A percentile compares a stretch with the other conserved stretches of the same genome.
phyloP scores from a whole-genome alignment of 768 basidiomycete species.

The Pholiota molesta region DNA sequence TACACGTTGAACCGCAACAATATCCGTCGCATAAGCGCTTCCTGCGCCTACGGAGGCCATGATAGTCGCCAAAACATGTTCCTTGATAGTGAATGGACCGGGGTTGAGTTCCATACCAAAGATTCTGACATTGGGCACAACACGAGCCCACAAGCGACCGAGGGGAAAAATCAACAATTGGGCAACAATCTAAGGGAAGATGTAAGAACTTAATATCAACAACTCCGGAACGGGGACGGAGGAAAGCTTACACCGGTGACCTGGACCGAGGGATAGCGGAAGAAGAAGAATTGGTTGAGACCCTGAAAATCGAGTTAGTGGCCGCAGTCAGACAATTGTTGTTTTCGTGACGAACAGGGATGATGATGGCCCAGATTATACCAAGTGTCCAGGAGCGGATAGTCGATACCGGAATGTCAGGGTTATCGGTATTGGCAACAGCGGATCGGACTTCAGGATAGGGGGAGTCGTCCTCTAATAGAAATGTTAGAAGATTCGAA shows the following conservation, averaged over 20 bases:
- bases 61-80: slow-evolving; percentile 67
- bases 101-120: slow-evolving; percentile 60
- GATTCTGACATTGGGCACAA: slow-evolving; percentile 54
- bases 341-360: slow-evolving; percentile 39
- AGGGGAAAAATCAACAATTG: slow-evolving; percentile 72
- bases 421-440: slow-evolving; percentile 74
- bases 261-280: slow-evolving; percentile 70
- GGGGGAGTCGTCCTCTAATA: slow-evolving; percentile 64
- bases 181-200: slow-evolving; percentile 53
- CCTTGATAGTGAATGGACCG: slow-evolving; percentile 77
- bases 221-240: neutral
- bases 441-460: slow-evolving; percentile 75
- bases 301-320: slow-evolving; percentile 32
- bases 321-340: neutral
- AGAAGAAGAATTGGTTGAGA: slow-evolving; percentile 78
- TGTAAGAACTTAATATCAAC: neutral
- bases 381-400: slow-evolving; percentile 77
- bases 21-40: slow-evolving; percentile 76
- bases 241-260: slow-evolving; percentile 46
- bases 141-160: slow-evolving; percentile 58
- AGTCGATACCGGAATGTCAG: slow-evolving; percentile 60
- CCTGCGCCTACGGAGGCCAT: slow-evolving; percentile 42
- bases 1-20: slow-evolving; percentile 75
- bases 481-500: slow-evolving; percentile 1
- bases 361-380: slow-evolving; percentile 65